These are phyloP conservation scores for Sporobolomyces roseus DNA, from an alignment of 768 basidiomycete genomes.

Conservation along the genomic window DNA sequence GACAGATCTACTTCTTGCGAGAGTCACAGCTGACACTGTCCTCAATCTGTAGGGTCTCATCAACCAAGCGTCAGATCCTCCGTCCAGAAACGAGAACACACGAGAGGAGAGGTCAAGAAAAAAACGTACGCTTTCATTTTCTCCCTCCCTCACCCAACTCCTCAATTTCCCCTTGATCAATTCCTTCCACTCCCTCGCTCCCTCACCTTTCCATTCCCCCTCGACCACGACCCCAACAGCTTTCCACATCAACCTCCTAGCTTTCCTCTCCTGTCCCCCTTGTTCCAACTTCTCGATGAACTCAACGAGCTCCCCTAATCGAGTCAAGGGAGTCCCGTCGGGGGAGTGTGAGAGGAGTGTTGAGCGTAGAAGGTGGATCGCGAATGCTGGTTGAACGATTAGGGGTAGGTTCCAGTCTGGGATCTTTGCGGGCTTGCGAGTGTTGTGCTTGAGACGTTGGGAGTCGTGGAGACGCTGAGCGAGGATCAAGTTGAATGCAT, in stretches of 20 bases:
- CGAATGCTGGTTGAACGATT: constrained; percentile 13
- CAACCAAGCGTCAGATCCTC: too few relatives aligned
- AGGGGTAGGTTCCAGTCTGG: constrained; percentile 6
- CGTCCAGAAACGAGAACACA: too few relatives aligned
- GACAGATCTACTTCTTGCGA: too few relatives aligned
- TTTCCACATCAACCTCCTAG: background rate
- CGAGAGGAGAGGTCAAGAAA: too few relatives aligned
- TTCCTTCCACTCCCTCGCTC: background rate
- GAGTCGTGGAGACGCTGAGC: background rate
- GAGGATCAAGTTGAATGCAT: background rate
- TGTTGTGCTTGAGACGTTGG: background rate
- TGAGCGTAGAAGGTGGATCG: constrained; percentile 7
- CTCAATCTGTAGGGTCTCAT: too few relatives aligned
- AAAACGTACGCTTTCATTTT: background rate
- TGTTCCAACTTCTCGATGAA: background rate
- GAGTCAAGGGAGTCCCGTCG: background rate
- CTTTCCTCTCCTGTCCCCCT: background rate
- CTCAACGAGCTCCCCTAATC: background rate
- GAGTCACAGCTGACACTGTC: too few relatives aligned
- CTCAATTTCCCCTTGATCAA: background rate
- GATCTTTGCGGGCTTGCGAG: background rate
- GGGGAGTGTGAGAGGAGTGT: background rate
- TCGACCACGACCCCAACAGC: constrained; percentile 5
- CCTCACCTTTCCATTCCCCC: constrained; percentile 7
- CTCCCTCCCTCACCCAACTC: background rate